Conservation (phyloP, 257 asterid species). For the Ballota nigra region DNA sequence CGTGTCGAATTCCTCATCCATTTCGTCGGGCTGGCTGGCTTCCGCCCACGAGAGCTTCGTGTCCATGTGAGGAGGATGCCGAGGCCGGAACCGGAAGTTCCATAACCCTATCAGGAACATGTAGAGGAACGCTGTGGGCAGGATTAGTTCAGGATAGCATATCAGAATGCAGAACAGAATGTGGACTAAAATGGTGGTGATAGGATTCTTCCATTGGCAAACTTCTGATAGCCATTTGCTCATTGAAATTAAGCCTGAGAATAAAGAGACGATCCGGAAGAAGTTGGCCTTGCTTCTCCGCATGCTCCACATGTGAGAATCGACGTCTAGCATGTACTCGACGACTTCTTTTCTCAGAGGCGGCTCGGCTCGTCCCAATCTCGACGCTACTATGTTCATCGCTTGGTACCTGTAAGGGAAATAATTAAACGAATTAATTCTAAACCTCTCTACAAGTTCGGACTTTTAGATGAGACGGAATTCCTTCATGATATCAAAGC, state of each 20-base stretch:
- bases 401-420: no score
- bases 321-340: conserved; percentile 82
- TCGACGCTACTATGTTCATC: conserved; percentile 70
- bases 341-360: conserved; percentile 75
- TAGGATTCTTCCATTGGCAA: conserved; percentile 71
- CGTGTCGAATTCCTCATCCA: conserved; percentile 78
- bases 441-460: no score
- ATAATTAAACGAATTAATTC: no score
- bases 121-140: conserved; percentile 64
- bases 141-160: conserved; percentile 69
- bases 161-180: conserved; percentile 59
- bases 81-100: conserved; percentile 56
- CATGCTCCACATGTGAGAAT: conserved; percentile 95
- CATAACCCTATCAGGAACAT: conserved; percentile 64
- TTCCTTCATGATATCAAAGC: no score
- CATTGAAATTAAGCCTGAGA: conserved; percentile 53
- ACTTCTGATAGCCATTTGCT: conserved; percentile 63
- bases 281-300: conserved; percentile 85
- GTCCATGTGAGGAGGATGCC: conserved; percentile 81
- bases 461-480: no score
- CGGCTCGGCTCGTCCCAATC: conserved; percentile 79
- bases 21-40: conserved; percentile 63
- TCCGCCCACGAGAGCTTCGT: conserved; percentile 72
- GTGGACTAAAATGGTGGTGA: conserved; percentile 57
- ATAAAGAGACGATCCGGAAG: conserved; percentile 62